phyloP scores from a whole-genome alignment of 345 rosid genomes.

The Rhodamnia rubescens region DNA sequence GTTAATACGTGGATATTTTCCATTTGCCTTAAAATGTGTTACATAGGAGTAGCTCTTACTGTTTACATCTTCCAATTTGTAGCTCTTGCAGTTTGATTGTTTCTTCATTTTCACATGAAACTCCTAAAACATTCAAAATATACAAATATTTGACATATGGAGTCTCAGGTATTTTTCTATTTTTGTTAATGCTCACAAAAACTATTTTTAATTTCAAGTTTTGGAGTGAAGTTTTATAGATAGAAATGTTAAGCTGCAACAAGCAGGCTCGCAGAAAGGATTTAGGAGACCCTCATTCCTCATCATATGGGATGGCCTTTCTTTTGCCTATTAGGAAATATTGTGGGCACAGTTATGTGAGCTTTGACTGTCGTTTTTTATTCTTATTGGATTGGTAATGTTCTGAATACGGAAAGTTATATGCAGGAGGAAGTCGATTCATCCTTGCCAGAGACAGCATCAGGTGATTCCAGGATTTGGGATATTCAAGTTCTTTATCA shows the following conservation, averaged over 20 bases:
- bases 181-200: not conserved
- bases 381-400: not conserved
- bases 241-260: not conserved
- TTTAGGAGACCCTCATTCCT: not conserved
- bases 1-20: not conserved
- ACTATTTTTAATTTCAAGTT: not conserved
- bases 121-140: not conserved
- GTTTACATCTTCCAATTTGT: not conserved
- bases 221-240: not conserved
- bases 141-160: not conserved
- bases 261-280: not conserved
- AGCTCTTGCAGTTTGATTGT: not conserved
- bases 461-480: slow-evolving; percentile 35
- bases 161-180: not conserved
- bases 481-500: not conserved
- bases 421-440: slow-evolving; percentile 71
- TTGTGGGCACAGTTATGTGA: not conserved
- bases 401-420: slow-evolving; percentile 58
- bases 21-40: not conserved
- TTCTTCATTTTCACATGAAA: not conserved
- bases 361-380: not conserved
- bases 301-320: not conserved
- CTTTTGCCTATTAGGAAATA: not conserved
- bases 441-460: slow-evolving; percentile 43
- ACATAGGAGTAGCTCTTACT: not conserved